Percentiles rank a stretch among this genome's conserved stretches.
Conservation (phyloP, 768 basidiomycete genomes). For the Zangia roseola region DNA sequence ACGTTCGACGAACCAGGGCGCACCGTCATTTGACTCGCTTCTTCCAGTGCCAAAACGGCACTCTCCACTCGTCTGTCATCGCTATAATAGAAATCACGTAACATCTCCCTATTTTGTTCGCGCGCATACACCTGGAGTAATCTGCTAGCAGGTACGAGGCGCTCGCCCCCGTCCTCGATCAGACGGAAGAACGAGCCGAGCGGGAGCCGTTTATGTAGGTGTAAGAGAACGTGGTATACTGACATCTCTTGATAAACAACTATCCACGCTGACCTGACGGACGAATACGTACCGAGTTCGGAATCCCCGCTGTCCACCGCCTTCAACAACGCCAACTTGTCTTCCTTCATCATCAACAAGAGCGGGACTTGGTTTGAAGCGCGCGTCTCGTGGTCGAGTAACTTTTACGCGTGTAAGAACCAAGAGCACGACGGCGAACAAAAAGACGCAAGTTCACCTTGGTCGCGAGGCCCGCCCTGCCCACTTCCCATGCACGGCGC, state of each 20-base stretch:
- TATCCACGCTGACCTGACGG: background rate
- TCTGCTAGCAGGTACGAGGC: slow-evolving; percentile 69
- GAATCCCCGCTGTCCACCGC: slow-evolving; percentile 95
- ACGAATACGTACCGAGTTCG: slow-evolving; percentile 67
- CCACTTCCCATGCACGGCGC: slow-evolving; percentile 88
- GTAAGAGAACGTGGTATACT: slow-evolving; percentile 94
- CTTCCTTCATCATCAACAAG: slow-evolving; percentile 93
- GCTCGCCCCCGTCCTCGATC: slow-evolving; percentile 84
- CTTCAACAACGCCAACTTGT: slow-evolving; percentile 80
- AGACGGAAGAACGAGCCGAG: slow-evolving; percentile 93
- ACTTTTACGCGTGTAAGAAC: slow-evolving; percentile 38
- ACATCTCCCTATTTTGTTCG: slow-evolving; percentile 87
- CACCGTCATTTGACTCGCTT: slow-evolving; percentile 69
- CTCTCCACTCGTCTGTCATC: slow-evolving; percentile 95
- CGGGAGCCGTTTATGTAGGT: slow-evolving; percentile 77
- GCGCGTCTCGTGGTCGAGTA: slow-evolving; percentile 87
- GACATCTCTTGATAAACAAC: no score
- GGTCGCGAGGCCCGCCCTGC: slow-evolving; percentile 76
- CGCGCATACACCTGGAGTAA: slow-evolving; percentile 88
- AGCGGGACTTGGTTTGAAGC: slow-evolving; percentile 93
- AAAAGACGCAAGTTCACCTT: slow-evolving; percentile 50
- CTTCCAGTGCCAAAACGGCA: slow-evolving; percentile 84
- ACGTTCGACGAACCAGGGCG: slow-evolving; percentile 10
- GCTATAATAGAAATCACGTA: slow-evolving; percentile 96
- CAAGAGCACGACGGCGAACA: background rate